Base-by-base conservation (phyloP, 2,329 filamentous ascomycete species). In the Alternaria arborescens region DNA sequence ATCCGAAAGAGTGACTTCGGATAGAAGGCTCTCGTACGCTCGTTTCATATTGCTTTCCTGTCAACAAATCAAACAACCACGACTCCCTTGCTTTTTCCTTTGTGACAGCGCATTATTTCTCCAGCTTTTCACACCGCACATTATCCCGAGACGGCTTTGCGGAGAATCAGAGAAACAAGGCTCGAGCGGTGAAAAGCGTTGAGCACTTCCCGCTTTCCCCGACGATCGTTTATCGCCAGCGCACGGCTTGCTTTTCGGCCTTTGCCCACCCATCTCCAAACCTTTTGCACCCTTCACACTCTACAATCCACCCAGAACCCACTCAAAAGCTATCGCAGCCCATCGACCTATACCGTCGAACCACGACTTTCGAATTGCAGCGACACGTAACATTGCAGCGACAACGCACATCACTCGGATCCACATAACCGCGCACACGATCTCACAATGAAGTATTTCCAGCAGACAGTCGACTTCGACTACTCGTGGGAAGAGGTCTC, bases 401-500 rank as follows among this genome's bases (percentile, higher is more conserved):
- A 51, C 28, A 55, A 20, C 46, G 43, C 26, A 43, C 38, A 12
- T 38, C 8, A 22, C 36, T 43, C 8, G 32, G 12, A 42, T 40
- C 44, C 38, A 10, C 40, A 16, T 24, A 42, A 24, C 4, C 20
- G 40, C 40, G 40, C 58, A 42, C 43, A 42, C 48, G 28, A 56
- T 57, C 66, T 60, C 52, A 62, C 58, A 16, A 98, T 99, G 95
- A 97, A 96, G 86, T 92, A 98, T 82, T 98, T 98, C 77, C 92
- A 92, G 71, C 96, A 93, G 75, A 84, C 85, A 40, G 92, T 93
- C 81, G 93, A 93, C 63, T 99, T 96, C 82, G 87, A 97, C 83
- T 99, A 99, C 85, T 97, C 94, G 46, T 99, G 95, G 95, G 93
- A 97, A 76, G 94, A 98, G 80, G 95, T 99, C 36, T 97, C 93